Percentiles rank a stretch among this genome's conserved stretches.
Evolutionary conservation across 2,329 filamentous ascomycete species (phyloP).

Genomic region (Stachybotrys chartarum): DNA sequence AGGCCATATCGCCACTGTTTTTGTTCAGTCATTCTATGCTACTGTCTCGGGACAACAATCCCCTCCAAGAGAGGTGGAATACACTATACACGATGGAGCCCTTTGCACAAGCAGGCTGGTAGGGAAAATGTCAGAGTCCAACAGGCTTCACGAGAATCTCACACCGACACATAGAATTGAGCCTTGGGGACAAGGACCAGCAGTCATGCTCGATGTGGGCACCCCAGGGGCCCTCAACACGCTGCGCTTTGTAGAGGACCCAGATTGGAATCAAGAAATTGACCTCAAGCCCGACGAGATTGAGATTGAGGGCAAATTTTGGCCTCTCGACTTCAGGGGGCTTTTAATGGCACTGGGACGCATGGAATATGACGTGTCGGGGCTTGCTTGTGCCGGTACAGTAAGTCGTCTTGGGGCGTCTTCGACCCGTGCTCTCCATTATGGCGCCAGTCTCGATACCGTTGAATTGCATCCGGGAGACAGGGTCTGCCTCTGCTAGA

Average conservation of each 20-base stretch:
- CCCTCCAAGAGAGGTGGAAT: background rate
- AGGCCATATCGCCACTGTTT: background rate
- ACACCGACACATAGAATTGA: background rate
- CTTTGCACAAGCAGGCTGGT: background rate
- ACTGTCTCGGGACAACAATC: background rate
- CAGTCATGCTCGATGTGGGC: background rate
- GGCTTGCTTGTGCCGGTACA: background rate
- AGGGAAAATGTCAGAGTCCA: background rate
- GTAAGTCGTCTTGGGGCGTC: background rate
- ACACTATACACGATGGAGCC: background rate
- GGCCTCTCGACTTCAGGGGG: background rate
- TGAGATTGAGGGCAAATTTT: background rate
- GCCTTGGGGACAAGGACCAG: background rate
- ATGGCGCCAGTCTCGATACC: background rate
- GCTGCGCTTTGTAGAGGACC: background rate
- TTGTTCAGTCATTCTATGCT: background rate
- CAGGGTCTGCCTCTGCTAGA: conserved; percentile 8
- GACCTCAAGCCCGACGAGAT: background rate
- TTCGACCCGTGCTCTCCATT: background rate
- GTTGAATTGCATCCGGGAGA: conserved; percentile 14
- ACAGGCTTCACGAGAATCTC: background rate
- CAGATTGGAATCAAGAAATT: background rate
- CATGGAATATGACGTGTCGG: background rate
- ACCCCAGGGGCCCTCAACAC: background rate
- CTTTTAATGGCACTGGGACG: background rate